Conservation (phyloP, 345 rosid species). For the Syzygium grande region DNA sequence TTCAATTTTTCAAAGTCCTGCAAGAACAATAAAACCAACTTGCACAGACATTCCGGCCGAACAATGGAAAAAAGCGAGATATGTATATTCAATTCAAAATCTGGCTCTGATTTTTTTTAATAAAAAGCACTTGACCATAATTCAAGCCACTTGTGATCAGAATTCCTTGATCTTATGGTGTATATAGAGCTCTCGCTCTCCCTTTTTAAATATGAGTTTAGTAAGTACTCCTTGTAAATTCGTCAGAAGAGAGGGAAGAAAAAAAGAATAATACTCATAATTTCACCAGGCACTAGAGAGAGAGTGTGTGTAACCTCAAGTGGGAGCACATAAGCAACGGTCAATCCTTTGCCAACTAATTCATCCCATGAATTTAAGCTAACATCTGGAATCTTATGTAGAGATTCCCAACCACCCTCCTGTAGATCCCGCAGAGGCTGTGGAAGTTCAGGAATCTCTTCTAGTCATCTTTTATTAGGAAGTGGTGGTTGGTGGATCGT, state of each 20-base stretch:
- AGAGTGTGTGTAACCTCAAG: not conserved
- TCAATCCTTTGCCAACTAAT: not conserved
- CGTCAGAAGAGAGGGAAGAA: not conserved
- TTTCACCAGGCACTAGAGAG: not conserved
- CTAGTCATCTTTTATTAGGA: too few relatives aligned
- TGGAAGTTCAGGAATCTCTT: not conserved
- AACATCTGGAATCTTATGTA: not conserved
- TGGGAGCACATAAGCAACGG: accelerated
- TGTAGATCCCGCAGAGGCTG: not conserved
- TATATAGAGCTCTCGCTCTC: too few relatives aligned
- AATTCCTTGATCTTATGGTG: too few relatives aligned
- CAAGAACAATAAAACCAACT: not conserved
- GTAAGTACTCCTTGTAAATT: not conserved
- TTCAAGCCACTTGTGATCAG: too few relatives aligned
- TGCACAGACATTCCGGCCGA: not conserved
- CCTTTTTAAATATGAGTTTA: too few relatives aligned
- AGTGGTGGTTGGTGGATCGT: not conserved
- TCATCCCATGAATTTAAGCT: not conserved
- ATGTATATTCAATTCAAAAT: not conserved
- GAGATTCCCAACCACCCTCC: too few relatives aligned
- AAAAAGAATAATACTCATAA: accelerated
- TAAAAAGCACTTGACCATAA: too few relatives aligned
- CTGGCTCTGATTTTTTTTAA: not conserved
- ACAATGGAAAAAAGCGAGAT: not conserved
- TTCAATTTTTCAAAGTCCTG: not conserved